Evolutionary conservation across 2,329 filamentous ascomycete genomes (phyloP), one percentile per base, ranked within the genome.

Genomic region (Aspergillus sp.): DNA sequence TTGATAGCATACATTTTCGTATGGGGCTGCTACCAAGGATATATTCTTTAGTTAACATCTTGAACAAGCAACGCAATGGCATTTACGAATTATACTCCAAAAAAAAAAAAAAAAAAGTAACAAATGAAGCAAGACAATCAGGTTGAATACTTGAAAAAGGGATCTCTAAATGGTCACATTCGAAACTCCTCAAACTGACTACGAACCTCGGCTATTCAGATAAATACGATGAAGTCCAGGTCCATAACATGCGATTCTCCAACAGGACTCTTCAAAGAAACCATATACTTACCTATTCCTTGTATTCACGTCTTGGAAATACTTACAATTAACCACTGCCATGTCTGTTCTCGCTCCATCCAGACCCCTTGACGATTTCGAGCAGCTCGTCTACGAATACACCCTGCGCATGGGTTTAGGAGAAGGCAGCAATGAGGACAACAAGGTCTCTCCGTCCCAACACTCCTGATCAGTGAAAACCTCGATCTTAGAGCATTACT

Each of bases 341-440:
- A 60, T 58, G 55, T 49, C 55, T 17, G 52, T 61, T 20, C 27
- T 44, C 17, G 43, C 48, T 2, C 61, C 61, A 6, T 41, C 56
- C 41, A 58, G 62, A 44, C 38, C 61, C 48, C 46, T 66, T 45
- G 54, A 60, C 41, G 58, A 65, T 43, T 66, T 66, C 53, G 64
- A 66, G 38, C 47, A 64, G 41, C 53, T 55, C 12, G 57, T 65
- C 44, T 63, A 59, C 50, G 53, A 60, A 15, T 59, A 61, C 50
- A 50, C 53, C 17, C 37, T 43, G n/a, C 55, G 59, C 22, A 55
- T 62, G 52, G 50, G 54, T 27, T 25, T 48, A 43, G 49, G 49
- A 22, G 48, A 48, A 32, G 35, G 41, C 17, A 48, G 51, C 35
- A 57, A 60, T 50, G 58, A 61, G 3, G 6, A 37, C 33, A 19